These are phyloP conservation scores for Coemansia aciculifera DNA, from an alignment of 192 early-diverging fungal species.

Conservation along the genomic window DNA sequence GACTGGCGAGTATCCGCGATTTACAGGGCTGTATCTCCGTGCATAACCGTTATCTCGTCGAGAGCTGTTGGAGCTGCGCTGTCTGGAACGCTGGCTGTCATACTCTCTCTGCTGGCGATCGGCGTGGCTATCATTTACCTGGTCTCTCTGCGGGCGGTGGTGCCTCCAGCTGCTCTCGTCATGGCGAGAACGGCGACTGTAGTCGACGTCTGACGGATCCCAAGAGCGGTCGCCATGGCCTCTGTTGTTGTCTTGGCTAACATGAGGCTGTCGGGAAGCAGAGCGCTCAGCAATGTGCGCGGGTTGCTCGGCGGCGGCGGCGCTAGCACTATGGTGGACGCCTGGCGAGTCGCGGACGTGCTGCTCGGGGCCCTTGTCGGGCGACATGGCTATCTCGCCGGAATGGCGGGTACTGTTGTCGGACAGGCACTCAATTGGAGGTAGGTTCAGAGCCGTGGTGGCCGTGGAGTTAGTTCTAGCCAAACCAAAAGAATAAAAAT, in stretches of 20 bases:
- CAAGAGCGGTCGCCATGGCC: slow-evolving; percentile 4
- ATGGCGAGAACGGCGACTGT: slow-evolving; percentile 8
- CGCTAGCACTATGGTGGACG: neutral
- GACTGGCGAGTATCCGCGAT: slow-evolving; percentile 2
- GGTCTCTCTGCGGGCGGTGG: slow-evolving; percentile 4
- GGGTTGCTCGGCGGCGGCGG: neutral
- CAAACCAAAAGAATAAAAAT: neutral
- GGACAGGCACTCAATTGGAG: neutral
- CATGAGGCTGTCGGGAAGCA: neutral
- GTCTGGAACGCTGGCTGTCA: slow-evolving; percentile 2
- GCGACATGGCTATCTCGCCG: slow-evolving; percentile 4
- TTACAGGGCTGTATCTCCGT: slow-evolving; percentile 11
- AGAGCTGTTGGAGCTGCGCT: neutral
- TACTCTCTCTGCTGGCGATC: slow-evolving; percentile 7
- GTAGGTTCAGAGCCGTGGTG: neutral
- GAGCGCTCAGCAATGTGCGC: neutral
- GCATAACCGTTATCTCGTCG: slow-evolving; percentile 8
- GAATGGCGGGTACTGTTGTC: slow-evolving; percentile 1
- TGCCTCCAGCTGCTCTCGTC: slow-evolving; percentile 12
- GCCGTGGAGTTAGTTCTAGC: slow-evolving; percentile 2
- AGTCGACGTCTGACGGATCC: neutral
- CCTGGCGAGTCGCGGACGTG: neutral
- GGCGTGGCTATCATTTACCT: neutral
- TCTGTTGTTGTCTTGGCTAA: slow-evolving; percentile 12
- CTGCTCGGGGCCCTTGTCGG: slow-evolving; percentile 10